Conservation (phyloP, 805 yeast genomes). For the Candida incommunis region DNA sequence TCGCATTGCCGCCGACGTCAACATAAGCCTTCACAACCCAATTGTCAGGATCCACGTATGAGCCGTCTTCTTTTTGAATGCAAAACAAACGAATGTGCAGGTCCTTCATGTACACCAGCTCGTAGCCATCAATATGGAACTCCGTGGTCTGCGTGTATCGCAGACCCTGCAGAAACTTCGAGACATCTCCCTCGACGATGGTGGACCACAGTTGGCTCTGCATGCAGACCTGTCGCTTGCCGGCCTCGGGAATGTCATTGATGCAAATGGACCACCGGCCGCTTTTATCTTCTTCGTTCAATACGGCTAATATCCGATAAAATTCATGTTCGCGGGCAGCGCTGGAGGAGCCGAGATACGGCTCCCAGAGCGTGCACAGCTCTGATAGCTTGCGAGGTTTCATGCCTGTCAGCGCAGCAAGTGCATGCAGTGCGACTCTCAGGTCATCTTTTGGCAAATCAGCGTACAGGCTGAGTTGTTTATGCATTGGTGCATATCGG, state of each 20-base stretch:
- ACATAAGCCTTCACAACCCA: constrained; percentile 1
- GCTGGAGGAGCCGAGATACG: neutral
- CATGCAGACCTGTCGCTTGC: neutral
- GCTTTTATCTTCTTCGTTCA: neutral
- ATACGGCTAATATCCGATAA: neutral
- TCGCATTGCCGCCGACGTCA: neutral
- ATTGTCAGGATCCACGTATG: neutral
- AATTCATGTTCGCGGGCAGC: neutral
- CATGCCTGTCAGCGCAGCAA: neutral
- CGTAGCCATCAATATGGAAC: neutral
- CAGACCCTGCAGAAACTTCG: neutral
- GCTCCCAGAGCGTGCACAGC: neutral
- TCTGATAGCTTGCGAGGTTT: neutral
- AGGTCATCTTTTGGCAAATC: neutral
- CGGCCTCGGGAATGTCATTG: neutral
- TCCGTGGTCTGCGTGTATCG: neutral
- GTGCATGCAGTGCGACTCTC: neutral
- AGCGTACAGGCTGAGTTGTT: neutral
- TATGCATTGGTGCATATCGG: neutral
- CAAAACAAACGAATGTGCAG: neutral
- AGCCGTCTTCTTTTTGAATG: neutral
- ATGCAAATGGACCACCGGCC: neutral
- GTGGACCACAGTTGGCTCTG: neutral
- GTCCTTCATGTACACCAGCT: neutral
- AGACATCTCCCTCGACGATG: neutral